These are phyloP conservation scores for Gamarada debralockiae DNA, from an alignment of 495 filamentous ascomycete species.

Conservation along the genomic window DNA sequence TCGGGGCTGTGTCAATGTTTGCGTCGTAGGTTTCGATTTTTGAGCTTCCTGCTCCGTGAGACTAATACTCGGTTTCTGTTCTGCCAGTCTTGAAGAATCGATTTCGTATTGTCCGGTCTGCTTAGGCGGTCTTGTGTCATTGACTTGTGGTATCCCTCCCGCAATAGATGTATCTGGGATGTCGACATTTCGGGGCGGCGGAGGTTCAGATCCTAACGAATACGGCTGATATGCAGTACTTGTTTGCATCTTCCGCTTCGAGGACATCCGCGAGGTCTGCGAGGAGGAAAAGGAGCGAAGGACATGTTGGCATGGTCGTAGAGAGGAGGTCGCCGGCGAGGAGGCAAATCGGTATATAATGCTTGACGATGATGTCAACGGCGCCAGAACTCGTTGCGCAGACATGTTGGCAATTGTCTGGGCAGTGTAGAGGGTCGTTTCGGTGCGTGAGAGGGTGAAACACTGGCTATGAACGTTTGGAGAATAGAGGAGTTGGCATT, in stretches of 20 bases:
- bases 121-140: constrained; percentile 49
- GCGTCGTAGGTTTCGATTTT: constrained; percentile 44
- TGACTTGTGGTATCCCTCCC: constrained; percentile 45
- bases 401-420: constrained; percentile 12
- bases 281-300: constrained; percentile 65
- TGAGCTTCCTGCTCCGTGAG: constrained; percentile 64
- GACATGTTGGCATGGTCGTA: constrained; percentile 45
- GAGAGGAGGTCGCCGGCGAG: constrained; percentile 28
- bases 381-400: constrained; percentile 25
- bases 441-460: no score
- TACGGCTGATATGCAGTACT: constrained; percentile 75
- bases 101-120: constrained; percentile 28
- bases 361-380: constrained; percentile 39
- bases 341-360: constrained; percentile 46
- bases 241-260: constrained; percentile 66
- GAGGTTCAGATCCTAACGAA: constrained; percentile 56
- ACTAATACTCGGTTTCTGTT: constrained; percentile 21
- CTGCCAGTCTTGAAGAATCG: constrained; percentile 2
- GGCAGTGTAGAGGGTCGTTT: no score
- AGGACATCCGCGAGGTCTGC: constrained; percentile 48
- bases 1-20: constrained; percentile 15
- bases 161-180: constrained; percentile 68
- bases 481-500: background rate
- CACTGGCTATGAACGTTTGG: background rate
- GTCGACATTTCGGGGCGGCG: constrained; percentile 62